Percentiles rank a stretch among this genome's conserved stretches.
Conservation (phyloP, 176 grass and related monocot species). For the Carex cristatella region DNA sequence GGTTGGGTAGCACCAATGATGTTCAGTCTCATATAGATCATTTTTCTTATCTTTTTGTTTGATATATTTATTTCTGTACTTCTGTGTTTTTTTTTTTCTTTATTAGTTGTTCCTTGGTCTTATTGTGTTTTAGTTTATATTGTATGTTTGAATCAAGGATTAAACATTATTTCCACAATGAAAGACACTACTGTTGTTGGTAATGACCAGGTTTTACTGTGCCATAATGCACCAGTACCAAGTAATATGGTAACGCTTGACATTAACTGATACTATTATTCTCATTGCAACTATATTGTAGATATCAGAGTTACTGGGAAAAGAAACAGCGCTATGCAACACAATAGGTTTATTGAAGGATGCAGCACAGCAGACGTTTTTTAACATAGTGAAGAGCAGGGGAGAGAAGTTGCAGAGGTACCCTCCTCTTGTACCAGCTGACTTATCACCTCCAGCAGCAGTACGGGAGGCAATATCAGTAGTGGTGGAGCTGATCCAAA, state of each 20-base stretch:
- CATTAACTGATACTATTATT: conserved; percentile 19
- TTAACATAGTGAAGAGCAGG: conserved; percentile 75
- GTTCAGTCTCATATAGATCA: neutral
- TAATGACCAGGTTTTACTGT: neutral
- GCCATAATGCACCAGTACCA: neutral
- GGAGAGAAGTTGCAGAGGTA: conserved; percentile 83
- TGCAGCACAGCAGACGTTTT: conserved; percentile 77
- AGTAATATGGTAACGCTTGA: conserved; percentile 8
- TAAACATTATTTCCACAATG: neutral
- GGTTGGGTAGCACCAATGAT: neutral
- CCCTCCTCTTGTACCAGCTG: conserved; percentile 83
- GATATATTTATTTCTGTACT: neutral
- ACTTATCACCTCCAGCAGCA: conserved; percentile 80
- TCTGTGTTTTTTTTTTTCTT: neutral
- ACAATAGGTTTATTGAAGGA: conserved; percentile 79
- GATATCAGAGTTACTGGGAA: conserved; percentile 91
- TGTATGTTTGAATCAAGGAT: neutral
- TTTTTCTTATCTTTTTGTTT: neutral
- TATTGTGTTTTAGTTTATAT: neutral
- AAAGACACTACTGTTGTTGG: neutral
- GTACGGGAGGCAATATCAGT: conserved; percentile 80
- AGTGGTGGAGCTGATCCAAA: conserved; percentile 86
- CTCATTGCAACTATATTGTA: conserved; percentile 23
- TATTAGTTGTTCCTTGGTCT: neutral
- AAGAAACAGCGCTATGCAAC: conserved; percentile 71